Evolutionary conservation across 2,329 filamentous ascomycete genomes (phyloP).

Genomic region (Beauveria sp.): DNA sequence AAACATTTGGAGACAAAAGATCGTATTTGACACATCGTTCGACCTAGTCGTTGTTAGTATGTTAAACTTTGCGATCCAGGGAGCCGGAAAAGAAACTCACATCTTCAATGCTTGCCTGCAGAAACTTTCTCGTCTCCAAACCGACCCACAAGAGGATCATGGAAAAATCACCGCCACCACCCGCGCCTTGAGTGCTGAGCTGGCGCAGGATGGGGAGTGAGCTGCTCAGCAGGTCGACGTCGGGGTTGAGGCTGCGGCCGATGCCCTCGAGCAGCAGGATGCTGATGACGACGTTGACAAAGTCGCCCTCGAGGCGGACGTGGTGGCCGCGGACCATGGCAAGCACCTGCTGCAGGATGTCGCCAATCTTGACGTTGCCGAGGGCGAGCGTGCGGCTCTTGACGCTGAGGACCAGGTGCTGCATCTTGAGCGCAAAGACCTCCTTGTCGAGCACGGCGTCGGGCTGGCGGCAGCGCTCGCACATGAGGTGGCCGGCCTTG

Average conservation of each 20-base stretch:
- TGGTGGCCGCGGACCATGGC: slow-evolving; percentile 89
- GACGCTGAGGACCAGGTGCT: slow-evolving; percentile 85
- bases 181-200: slow-evolving; percentile 70
- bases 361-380: slow-evolving; percentile 91
- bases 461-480: slow-evolving; percentile 86
- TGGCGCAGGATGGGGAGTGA: slow-evolving; percentile 86
- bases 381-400: slow-evolving; percentile 87
- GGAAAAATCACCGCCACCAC: slow-evolving; percentile 66
- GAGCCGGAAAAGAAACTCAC: slow-evolving; percentile 41
- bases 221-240: slow-evolving; percentile 77
- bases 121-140: slow-evolving; percentile 77
- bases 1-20: slow-evolving; percentile 80
- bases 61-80: neutral
- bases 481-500: slow-evolving; percentile 91
- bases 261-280: slow-evolving; percentile 93
- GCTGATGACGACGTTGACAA: slow-evolving; percentile 95
- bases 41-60: slow-evolving; percentile 42
- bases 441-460: slow-evolving; percentile 83
- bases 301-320: slow-evolving; percentile 91
- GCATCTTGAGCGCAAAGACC: slow-evolving; percentile 92
- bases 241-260: slow-evolving; percentile 75
- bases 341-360: slow-evolving; percentile 85
- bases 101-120: slow-evolving; percentile 85
- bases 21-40: slow-evolving; percentile 90
- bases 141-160: slow-evolving; percentile 92